These are phyloP conservation scores for Alternaria tenuissima DNA, from an alignment of 2,329 filamentous ascomycete species.

Conservation along the genomic window DNA sequence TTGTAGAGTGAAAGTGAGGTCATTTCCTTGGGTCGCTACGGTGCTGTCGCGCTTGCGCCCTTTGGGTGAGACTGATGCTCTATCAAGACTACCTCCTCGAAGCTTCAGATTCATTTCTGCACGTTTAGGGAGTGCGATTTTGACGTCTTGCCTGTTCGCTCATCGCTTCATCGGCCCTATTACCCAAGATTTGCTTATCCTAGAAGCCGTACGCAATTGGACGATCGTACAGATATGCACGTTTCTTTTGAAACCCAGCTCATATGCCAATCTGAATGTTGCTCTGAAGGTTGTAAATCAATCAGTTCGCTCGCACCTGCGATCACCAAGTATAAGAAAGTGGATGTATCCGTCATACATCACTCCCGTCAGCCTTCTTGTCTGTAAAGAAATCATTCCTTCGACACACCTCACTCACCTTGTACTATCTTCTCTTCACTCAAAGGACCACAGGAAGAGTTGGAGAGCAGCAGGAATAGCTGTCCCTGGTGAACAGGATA, in stretches of 20 bases:
- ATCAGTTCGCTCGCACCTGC: background rate
- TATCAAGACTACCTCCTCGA: background rate
- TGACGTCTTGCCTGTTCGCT: background rate
- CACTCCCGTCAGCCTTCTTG: background rate
- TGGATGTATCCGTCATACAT: background rate
- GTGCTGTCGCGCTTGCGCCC: background rate
- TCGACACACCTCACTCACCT: background rate
- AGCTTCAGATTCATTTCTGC: background rate
- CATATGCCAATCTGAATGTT: background rate
- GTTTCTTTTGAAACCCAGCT: background rate
- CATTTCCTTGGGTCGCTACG: background rate
- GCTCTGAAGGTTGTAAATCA: background rate
- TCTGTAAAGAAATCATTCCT: background rate
- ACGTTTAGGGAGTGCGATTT: background rate
- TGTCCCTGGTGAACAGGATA: background rate
- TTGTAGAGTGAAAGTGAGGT: background rate
- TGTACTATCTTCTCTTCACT: background rate
- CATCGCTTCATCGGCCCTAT: background rate
- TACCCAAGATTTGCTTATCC: background rate
- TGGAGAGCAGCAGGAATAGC: background rate
- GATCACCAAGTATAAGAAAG: background rate
- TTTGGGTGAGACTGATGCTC: background rate
- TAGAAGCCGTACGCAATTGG: background rate
- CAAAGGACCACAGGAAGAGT: background rate
- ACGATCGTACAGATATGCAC: background rate